A percentile compares a stretch with the other conserved stretches of the same genome.
These are phyloP conservation scores for Mrakia blollopis DNA, from an alignment of 768 basidiomycete genomes.

Conservation along the genomic window DNA sequence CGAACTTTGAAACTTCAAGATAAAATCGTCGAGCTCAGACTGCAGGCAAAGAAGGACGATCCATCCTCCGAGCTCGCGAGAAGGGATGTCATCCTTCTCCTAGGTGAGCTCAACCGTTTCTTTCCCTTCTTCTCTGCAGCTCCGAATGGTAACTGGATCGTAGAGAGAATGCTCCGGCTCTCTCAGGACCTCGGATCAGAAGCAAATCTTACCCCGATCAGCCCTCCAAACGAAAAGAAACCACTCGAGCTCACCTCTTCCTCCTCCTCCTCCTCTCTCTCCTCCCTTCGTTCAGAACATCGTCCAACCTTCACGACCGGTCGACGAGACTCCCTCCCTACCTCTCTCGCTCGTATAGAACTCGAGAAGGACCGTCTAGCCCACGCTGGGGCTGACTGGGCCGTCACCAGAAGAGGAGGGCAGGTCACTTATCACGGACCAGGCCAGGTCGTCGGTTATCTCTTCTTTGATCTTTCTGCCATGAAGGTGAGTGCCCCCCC, in stretches of 20 bases:
- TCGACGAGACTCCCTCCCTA: slow-evolving; percentile 59
- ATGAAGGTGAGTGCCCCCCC: slow-evolving; percentile 63
- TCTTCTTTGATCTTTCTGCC: slow-evolving; percentile 80
- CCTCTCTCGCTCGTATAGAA: slow-evolving; percentile 44
- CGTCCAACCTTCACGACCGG: slow-evolving; percentile 92
- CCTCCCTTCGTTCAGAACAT: slow-evolving; percentile 75
- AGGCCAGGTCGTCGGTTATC: slow-evolving; percentile 94
- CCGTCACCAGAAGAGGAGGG: slow-evolving; percentile 75
- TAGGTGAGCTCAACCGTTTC: slow-evolving; percentile 38
- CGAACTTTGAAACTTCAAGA: slow-evolving; percentile 54
- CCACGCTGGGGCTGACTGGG: slow-evolving; percentile 78
- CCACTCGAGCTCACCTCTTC: neutral
- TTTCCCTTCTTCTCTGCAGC: neutral
- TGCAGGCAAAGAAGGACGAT: slow-evolving; percentile 32
- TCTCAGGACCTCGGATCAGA: neutral
- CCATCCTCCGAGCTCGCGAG: slow-evolving; percentile 34
- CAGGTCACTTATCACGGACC: slow-evolving; percentile 96
- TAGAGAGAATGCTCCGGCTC: too few relatives aligned
- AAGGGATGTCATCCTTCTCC: slow-evolving; percentile 42
- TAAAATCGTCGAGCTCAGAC: slow-evolving; percentile 39
- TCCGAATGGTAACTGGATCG: too few relatives aligned
- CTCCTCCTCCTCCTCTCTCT: slow-evolving; percentile 28
- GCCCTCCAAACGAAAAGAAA: slow-evolving; percentile 8
- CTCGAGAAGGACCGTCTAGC: slow-evolving; percentile 63
- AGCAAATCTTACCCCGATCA: slow-evolving; percentile 26